These are phyloP conservation scores for Chlamydomonas sp. DNA, from an alignment of 139 green algal species.

Conservation along the genomic window DNA sequence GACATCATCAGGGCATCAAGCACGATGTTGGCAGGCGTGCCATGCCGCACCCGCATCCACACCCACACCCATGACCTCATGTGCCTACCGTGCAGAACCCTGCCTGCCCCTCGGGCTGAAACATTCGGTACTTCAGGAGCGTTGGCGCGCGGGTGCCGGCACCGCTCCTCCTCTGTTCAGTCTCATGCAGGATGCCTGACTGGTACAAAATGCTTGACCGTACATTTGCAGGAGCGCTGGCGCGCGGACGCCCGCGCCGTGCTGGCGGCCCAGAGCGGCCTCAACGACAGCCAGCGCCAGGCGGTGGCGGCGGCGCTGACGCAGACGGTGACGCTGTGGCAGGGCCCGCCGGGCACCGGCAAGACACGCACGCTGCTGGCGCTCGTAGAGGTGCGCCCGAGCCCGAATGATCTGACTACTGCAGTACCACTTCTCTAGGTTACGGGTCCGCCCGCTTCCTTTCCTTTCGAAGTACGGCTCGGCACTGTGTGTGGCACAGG, in stretches of 20 bases:
- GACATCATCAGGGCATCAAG: no score
- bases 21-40: no score
- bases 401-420: not conserved
- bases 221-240: slow-evolving; percentile 31
- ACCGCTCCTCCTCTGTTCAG: no score
- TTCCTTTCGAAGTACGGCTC: no score
- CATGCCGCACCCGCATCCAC: not conserved
- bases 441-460: no score
- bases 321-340: slow-evolving; percentile 76
- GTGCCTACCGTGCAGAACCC: not conserved
- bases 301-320: slow-evolving; percentile 73
- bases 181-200: no score
- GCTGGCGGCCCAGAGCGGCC: slow-evolving; percentile 33
- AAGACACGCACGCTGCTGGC: slow-evolving; percentile 88
- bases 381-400: slow-evolving; percentile 63
- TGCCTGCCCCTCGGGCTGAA: not conserved
- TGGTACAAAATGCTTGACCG: not conserved
- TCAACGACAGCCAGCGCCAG: slow-evolving; percentile 71
- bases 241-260: slow-evolving; percentile 12
- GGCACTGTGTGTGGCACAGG: no score
- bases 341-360: slow-evolving; percentile 83
- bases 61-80: not conserved
- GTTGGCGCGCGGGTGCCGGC: slow-evolving; percentile 32
- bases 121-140: slow-evolving; percentile 9
- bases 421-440: no score